Evolutionary conservation across 768 basidiomycete species (phyloP).

Genomic region (Tylopilus felleus): DNA sequence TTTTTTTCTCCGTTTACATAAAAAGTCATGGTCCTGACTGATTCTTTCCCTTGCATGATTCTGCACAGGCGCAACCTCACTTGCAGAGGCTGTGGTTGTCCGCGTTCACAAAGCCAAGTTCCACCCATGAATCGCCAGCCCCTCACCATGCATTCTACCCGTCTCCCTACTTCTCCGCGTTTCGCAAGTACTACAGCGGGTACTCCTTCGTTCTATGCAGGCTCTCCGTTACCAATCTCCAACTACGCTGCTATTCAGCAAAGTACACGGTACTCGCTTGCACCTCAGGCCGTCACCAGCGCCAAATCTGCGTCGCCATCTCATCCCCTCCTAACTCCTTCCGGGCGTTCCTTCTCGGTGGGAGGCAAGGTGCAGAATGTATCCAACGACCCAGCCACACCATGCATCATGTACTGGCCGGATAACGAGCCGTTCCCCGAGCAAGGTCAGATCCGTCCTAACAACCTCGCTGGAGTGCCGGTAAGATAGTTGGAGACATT

Average conservation of each 20-base stretch:
- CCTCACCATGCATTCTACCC: conserved; percentile 20
- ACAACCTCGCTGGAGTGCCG: conserved; percentile 48
- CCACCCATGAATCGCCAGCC: conserved; percentile 32
- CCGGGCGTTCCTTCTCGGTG: conserved; percentile 70
- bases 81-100: conserved; percentile 75
- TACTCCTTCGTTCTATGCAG: conserved; percentile 14
- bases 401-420: conserved; percentile 89
- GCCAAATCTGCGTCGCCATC: conserved; percentile 41
- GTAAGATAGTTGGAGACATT: conserved; percentile 34
- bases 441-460: conserved; percentile 72
- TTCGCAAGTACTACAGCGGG: conserved; percentile 17
- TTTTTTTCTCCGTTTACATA: conserved; percentile 8
- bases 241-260: conserved; percentile 27
- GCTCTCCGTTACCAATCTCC: conserved; percentile 24
- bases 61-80: conserved; percentile 66
- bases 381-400: conserved; percentile 63
- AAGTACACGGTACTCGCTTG: conserved; percentile 26
- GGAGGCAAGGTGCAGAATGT: conserved; percentile 81
- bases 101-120: conserved; percentile 41
- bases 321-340: conserved; percentile 79
- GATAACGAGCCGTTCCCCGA: conserved; percentile 85
- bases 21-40: conserved; percentile 41
- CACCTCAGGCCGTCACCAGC: conserved; percentile 18
- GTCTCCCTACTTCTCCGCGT: conserved; percentile 26
- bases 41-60: conserved; percentile 48